A percentile compares a stretch with the other conserved stretches of the same genome.
These are phyloP conservation scores for Venturia oleaginea DNA, from an alignment of 2,329 filamentous ascomycete species.

Conservation along the genomic window DNA sequence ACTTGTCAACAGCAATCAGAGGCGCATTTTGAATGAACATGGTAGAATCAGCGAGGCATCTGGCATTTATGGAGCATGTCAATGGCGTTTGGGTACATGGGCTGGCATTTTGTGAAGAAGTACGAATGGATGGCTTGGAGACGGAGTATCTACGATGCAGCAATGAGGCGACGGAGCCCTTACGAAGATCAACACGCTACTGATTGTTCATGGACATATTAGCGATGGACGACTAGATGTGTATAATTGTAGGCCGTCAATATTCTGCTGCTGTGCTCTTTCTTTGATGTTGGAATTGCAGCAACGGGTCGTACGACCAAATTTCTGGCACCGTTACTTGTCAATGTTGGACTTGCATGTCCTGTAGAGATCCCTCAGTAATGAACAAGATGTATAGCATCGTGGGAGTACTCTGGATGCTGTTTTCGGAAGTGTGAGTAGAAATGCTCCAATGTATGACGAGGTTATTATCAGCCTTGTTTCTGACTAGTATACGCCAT, in stretches of 20 bases:
- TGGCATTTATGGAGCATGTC: conserved; percentile 1
- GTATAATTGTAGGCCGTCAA: not conserved
- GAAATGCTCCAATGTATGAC: not conserved
- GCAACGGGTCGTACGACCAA: not conserved
- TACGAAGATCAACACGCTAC: not conserved
- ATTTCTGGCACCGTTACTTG: not conserved
- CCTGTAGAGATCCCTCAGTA: not conserved
- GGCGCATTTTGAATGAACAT: not conserved
- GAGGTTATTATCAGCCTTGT: not conserved
- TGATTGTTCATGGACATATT: not conserved
- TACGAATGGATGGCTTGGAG: not conserved
- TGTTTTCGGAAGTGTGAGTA: not conserved
- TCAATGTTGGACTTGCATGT: not conserved
- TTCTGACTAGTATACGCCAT: not conserved
- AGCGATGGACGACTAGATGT: not conserved
- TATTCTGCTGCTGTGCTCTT: not conserved
- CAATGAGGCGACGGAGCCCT: not conserved
- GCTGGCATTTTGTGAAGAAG: not conserved
- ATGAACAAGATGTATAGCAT: not conserved
- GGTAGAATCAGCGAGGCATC: conserved; percentile 5
- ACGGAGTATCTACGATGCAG: not conserved
- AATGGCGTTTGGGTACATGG: not conserved
- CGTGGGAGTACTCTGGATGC: not conserved
- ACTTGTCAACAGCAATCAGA: conserved; percentile 4
- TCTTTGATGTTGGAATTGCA: not conserved